phyloP scores from a whole-genome alignment of 2,329 filamentous ascomycete genomes.

The Ceratocystis harringtonii region DNA sequence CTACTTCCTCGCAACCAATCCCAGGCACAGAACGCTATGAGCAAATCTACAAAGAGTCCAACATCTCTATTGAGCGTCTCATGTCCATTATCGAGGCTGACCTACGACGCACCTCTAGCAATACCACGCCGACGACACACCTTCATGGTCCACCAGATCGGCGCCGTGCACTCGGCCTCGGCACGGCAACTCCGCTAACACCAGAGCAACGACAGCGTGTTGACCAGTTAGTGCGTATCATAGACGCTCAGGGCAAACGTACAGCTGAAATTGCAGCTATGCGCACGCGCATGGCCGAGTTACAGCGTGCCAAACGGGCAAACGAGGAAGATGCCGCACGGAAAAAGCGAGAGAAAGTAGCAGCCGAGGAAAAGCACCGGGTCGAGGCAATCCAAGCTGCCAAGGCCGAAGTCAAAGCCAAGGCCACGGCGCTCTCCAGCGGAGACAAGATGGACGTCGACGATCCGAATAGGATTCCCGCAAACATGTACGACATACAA shows the following conservation, averaged over 20 bases:
- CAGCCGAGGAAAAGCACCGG: constrained; percentile 25
- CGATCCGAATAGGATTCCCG: constrained; percentile 20
- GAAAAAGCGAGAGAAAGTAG: constrained; percentile 30
- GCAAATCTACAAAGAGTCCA: constrained; percentile 12
- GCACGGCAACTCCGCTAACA: constrained; percentile 12
- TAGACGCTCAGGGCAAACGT: constrained; percentile 11
- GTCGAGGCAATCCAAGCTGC: constrained; percentile 12
- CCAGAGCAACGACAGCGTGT: constrained; percentile 12
- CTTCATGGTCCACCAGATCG: constrained; percentile 6
- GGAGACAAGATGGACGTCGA: constrained; percentile 3
- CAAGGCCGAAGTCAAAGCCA: constrained; percentile 15
- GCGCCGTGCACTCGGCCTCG: constrained; percentile 11
- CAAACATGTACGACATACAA: constrained; percentile 27
- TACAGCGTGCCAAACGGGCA: constrained; percentile 29
- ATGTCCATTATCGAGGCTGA: constrained; percentile 24
- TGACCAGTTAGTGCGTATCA: constrained; percentile 16
- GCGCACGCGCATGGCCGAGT: constrained; percentile 30
- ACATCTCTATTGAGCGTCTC: constrained; percentile 21
- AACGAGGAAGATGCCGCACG: constrained; percentile 27
- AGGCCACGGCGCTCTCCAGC: background rate
- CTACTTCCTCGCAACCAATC: background rate
- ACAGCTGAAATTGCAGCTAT: constrained; percentile 25
- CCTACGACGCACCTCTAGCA: constrained; percentile 21
- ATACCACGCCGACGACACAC: constrained; percentile 13
- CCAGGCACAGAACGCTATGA: constrained; percentile 17